phyloP scores from a whole-genome alignment of 2,329 filamentous ascomycete species.

The Phaeophleospora eucalypticola region DNA sequence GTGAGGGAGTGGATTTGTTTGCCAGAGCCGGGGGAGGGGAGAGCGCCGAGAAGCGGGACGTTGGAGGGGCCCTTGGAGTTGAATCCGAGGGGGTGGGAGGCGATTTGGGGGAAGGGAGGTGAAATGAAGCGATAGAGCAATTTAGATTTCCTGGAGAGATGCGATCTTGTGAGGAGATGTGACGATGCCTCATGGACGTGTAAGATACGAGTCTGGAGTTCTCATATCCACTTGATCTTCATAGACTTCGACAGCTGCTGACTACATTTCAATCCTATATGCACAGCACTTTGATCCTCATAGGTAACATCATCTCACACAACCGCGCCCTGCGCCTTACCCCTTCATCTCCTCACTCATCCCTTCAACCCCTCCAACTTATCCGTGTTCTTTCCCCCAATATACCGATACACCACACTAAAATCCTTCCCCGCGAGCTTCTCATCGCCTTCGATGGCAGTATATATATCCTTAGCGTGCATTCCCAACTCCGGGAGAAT shows the following conservation, averaged over 20 bases:
- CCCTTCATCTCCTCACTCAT: too few relatives aligned
- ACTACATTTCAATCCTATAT: too few relatives aligned
- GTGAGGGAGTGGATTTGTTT: conserved; percentile 82
- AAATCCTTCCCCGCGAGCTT: conserved; percentile 49
- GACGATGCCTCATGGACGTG: too few relatives aligned
- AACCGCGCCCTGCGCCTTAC: too few relatives aligned
- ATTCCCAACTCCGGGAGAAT: conserved; percentile 45
- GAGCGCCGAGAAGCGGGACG: conserved; percentile 59
- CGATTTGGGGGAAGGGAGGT: conserved; percentile 30
- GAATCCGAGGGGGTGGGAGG: conserved; percentile 28
- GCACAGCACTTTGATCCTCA: too few relatives aligned
- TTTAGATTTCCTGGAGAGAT: too few relatives aligned
- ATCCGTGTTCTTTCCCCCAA: conserved; percentile 42
- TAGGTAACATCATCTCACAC: too few relatives aligned
- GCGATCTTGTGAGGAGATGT: too few relatives aligned
- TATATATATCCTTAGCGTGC: conserved; percentile 44
- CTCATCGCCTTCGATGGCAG: conserved; percentile 40
- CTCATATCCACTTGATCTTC: too few relatives aligned
- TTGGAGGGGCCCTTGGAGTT: conserved; percentile 41
- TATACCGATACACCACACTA: conserved; percentile 48
- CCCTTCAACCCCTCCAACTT: conserved; percentile 19
- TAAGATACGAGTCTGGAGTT: too few relatives aligned
- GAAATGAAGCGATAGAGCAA: too few relatives aligned
- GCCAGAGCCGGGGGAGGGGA: conserved; percentile 66
- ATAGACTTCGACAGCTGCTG: too few relatives aligned